Evolutionary conservation across 179 eudicot genomes (phyloP).

Genomic region (Silene coronaria): DNA sequence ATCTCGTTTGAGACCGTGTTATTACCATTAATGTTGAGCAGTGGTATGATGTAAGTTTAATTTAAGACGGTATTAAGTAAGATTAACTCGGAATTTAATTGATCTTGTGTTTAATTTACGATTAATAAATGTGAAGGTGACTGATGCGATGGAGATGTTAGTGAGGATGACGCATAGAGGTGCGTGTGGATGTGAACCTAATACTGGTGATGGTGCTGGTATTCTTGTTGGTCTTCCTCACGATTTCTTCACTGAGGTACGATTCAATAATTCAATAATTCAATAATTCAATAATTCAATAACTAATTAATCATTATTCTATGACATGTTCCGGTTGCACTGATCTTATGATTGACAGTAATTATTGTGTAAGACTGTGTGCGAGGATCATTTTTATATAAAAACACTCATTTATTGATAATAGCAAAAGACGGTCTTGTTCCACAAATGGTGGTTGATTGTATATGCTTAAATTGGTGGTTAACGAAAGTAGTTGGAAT

Average conservation of each 20-base stretch:
- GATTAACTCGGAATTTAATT: too few relatives aligned
- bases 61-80: too few relatives aligned
- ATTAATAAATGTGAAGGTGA: constrained; percentile 42
- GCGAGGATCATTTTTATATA: too few relatives aligned
- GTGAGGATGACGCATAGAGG: constrained; percentile 96
- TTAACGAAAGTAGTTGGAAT: neutral
- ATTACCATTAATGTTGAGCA: too few relatives aligned
- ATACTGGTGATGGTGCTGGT: constrained; percentile 99
- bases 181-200: constrained; percentile 98
- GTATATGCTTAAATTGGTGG: neutral
- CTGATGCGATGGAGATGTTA: constrained; percentile 93
- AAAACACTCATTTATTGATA: too few relatives aligned
- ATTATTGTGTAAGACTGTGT: too few relatives aligned
- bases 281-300: neutral
- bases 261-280: neutral
- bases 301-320: neutral
- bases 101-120: too few relatives aligned
- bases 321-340: constrained; percentile 3
- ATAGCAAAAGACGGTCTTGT: too few relatives aligned
- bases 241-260: constrained; percentile 70
- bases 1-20: too few relatives aligned
- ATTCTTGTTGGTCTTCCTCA: constrained; percentile 93
- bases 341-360: neutral
- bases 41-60: too few relatives aligned
- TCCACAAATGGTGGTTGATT: neutral